Percentiles rank a stretch among this genome's conserved stretches.
phyloP scores from a whole-genome alignment of 1,139 yeast species.

The Yamadazyma sp. region DNA sequence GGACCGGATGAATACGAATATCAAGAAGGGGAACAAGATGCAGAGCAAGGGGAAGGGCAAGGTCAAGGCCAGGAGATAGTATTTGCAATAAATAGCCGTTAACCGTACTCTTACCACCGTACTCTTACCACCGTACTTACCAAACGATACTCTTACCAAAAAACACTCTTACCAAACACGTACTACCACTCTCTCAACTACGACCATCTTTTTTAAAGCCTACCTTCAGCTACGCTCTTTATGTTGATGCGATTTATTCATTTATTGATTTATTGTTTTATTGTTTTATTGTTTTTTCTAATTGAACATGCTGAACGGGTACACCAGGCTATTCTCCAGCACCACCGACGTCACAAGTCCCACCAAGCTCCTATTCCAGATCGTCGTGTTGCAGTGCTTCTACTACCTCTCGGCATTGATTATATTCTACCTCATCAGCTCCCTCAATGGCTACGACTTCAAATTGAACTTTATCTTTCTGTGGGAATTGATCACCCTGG shows the following conservation, averaged over 20 bases:
- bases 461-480: conserved; percentile 71
- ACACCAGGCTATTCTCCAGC: conserved; percentile 26
- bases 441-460: conserved; percentile 63
- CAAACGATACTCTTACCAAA: too few species aligned
- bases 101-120: too few species aligned
- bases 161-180: too few species aligned
- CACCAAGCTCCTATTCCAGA: conserved; percentile 50
- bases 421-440: conserved; percentile 56
- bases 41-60: conserved; percentile 17
- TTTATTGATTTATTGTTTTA: too few species aligned
- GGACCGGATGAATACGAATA: conserved; percentile 46
- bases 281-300: not conserved
- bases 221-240: too few species aligned
- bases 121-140: too few species aligned
- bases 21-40: conserved; percentile 15
- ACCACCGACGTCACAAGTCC: conserved; percentile 37
- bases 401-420: conserved; percentile 64
- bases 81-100: not conserved
- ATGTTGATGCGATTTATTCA: too few species aligned
- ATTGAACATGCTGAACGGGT: conserved; percentile 21
- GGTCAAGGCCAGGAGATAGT: conserved; percentile 1
- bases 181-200: too few species aligned
- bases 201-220: too few species aligned
- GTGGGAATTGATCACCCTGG: conserved; percentile 73
- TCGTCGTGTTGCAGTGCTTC: conserved; percentile 60